Conservation (phyloP, 306 rosid genomes). For the barrel medic (Medicago truncatula) region MtrunA17r5.0-ANR NC_053047.1:36822501-36823000, state of each 20-base stretch:
- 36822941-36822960: not conserved
- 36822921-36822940: not conserved
- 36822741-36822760: constrained; percentile 22
- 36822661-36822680: too few relatives aligned
- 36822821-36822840: not conserved
- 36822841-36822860: not conserved
- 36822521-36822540: not conserved
- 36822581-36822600: not conserved
- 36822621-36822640: too few relatives aligned
- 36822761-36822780: constrained; percentile 36
- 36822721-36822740: not conserved
- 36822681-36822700: not conserved
- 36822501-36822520: constrained; percentile 16
- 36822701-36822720: not conserved
- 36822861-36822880: not conserved
- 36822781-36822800: not conserved
- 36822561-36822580: constrained; percentile 29
- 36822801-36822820: constrained; percentile 12
- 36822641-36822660: not conserved
- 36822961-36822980: not conserved
- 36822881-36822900: not conserved
- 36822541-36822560: not conserved
- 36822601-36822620: not conserved
- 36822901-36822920: not conserved
- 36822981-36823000: not conserved